These are phyloP conservation scores for Gossypium raimondii DNA, from an alignment of 345 rosid species.

Conservation along the genomic window DNA sequence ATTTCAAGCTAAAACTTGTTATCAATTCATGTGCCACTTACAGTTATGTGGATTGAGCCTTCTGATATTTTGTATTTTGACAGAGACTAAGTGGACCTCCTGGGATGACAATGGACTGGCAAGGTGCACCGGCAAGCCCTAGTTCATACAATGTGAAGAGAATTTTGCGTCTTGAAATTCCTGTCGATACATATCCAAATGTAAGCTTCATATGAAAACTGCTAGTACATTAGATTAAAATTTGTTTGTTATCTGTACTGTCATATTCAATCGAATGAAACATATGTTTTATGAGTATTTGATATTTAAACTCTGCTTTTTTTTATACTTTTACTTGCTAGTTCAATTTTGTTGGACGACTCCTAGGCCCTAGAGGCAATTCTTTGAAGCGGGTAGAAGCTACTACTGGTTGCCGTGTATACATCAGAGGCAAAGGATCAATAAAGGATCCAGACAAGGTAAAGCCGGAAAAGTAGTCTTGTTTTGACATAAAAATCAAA, in stretches of 20 bases:
- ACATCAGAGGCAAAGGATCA: constrained; percentile 95
- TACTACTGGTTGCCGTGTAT: constrained; percentile 93
- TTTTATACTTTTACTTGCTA: constrained; percentile 15
- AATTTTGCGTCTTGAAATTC: constrained; percentile 95
- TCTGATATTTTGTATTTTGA: constrained; percentile 7
- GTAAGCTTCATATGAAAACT: constrained; percentile 29
- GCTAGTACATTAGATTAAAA: background rate
- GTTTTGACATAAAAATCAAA: constrained; percentile 8
- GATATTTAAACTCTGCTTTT: constrained; percentile 2
- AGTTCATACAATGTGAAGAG: constrained; percentile 88
- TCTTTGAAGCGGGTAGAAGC: constrained; percentile 96
- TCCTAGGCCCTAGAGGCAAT: constrained; percentile 98
- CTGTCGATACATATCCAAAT: constrained; percentile 81
- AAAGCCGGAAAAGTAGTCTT: constrained; percentile 1
- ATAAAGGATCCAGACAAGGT: constrained; percentile 98
- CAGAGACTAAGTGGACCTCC: constrained; percentile 83
- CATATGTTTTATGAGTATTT: background rate
- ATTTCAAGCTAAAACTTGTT: background rate
- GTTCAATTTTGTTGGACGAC: constrained; percentile 98
- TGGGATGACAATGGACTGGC: constrained; percentile 99
- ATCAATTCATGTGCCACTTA: constrained; percentile 3
- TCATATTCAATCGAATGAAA: background rate
- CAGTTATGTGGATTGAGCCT: background rate
- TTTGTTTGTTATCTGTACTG: background rate
- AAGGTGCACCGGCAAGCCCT: constrained; percentile 93